phyloP scores from a whole-genome alignment of 352 stramenopile species.

The Thalassiosira sp. region DNA sequence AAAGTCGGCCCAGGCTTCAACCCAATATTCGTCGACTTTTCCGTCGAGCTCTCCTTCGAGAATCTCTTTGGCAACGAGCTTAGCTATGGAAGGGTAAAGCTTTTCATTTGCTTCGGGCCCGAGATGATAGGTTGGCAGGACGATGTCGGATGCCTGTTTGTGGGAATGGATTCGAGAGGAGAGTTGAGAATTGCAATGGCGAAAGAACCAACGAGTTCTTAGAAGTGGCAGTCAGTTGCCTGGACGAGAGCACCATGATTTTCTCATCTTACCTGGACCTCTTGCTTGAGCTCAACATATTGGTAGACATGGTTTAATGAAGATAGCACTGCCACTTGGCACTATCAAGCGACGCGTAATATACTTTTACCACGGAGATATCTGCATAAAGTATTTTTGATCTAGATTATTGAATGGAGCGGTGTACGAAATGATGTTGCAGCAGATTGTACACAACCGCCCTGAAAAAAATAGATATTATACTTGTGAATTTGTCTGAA shows the following conservation, averaged over 20 bases:
- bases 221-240: too few relatives aligned
- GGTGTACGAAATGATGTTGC: background rate
- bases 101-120: constrained; percentile 62
- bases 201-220: background rate
- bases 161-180: background rate
- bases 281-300: background rate
- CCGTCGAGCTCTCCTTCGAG: constrained; percentile 58
- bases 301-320: constrained; percentile 1
- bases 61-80: constrained; percentile 64
- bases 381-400: too few relatives aligned
- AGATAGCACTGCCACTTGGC: too few relatives aligned
- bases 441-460: background rate
- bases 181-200: background rate
- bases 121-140: constrained; percentile 69
- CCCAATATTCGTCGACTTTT: constrained; percentile 59
- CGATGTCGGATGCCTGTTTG: constrained; percentile 28
- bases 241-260: background rate
- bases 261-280: background rate
- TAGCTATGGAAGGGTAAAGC: constrained; percentile 72
- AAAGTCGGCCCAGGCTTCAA: constrained; percentile 45
- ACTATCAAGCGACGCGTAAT: too few relatives aligned
- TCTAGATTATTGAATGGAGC: background rate
- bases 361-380: too few relatives aligned
- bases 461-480: background rate
- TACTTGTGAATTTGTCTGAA: background rate